phyloP scores from a whole-genome alignment of 345 rosid genomes.

The Camelina hispida region DNA sequence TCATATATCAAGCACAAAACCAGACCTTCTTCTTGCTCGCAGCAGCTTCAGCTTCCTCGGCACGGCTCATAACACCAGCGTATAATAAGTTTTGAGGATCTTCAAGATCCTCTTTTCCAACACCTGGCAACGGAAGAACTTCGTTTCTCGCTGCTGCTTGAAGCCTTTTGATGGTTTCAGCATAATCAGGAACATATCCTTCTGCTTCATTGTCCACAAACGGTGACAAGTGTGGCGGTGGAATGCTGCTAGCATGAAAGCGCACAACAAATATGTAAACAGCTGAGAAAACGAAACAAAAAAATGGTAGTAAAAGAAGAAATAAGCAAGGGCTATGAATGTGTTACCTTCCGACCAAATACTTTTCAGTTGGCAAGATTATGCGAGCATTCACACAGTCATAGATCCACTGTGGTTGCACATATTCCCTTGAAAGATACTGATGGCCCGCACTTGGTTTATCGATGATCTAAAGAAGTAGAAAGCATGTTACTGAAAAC shows the following conservation, averaged over 20 bases:
- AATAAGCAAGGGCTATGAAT: slow-evolving; percentile 5
- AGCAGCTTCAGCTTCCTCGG: slow-evolving; percentile 83
- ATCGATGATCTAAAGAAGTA: slow-evolving; percentile 75
- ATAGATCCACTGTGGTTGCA: slow-evolving; percentile 95
- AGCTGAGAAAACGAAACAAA: not conserved
- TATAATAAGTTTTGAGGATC: slow-evolving; percentile 75
- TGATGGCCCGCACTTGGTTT: slow-evolving; percentile 84
- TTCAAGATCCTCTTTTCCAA: slow-evolving; percentile 70
- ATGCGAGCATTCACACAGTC: slow-evolving; percentile 83
- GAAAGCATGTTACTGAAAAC: not conserved
- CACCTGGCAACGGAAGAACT: slow-evolving; percentile 87
- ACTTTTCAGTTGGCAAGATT: slow-evolving; percentile 71
- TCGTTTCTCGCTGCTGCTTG: slow-evolving; percentile 83
- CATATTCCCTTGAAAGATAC: slow-evolving; percentile 81
- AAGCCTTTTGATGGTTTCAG: slow-evolving; percentile 71
- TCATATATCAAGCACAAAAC: not conserved
- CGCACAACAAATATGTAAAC: not conserved
- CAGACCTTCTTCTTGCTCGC: slow-evolving; percentile 65
- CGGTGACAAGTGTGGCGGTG: slow-evolving; percentile 91
- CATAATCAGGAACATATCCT: slow-evolving; percentile 92
- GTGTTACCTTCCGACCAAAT: slow-evolving; percentile 79
- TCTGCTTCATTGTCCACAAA: slow-evolving; percentile 89
- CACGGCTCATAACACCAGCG: slow-evolving; percentile 69
- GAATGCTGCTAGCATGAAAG: slow-evolving; percentile 51
- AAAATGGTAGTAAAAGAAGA: not conserved